Conservation (phyloP, 2,329 filamentous ascomycete genomes). For the Alternaria conjuncta region DNA sequence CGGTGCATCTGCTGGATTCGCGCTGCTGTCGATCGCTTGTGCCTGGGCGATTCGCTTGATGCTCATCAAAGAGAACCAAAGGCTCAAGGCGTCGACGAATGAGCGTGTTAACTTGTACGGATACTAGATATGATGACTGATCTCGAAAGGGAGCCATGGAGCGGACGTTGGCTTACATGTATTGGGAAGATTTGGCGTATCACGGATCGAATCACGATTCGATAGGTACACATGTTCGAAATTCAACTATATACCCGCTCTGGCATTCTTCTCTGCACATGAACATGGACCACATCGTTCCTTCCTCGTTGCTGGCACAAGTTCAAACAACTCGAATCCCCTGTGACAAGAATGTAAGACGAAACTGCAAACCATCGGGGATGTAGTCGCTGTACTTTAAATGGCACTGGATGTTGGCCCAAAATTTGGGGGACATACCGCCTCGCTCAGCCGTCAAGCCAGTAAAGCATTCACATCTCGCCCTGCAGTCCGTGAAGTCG, state of each 20-base stretch:
- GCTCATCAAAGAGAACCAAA: conserved; percentile 39
- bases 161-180: not conserved
- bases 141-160: not conserved
- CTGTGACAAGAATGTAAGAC: not conserved
- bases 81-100: conserved; percentile 27
- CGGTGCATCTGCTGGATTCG: conserved; percentile 37
- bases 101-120: conserved; percentile 39
- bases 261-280: not conserved
- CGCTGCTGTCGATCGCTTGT: conserved; percentile 35
- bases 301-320: too few species aligned
- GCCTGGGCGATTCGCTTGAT: conserved; percentile 34
- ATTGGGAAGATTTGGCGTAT: not conserved
- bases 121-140: conserved; percentile 18
- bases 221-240: too few species aligned
- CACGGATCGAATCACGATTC: not conserved
- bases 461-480: not conserved
- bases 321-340: too few species aligned
- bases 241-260: too few species aligned
- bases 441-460: rapidly evolving
- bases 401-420: not conserved
- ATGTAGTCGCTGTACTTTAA: not conserved
- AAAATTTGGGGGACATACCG: not conserved
- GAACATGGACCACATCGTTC: too few species aligned
- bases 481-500: not conserved
- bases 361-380: not conserved